These are phyloP conservation scores for Tothia fuscella DNA, from an alignment of 2,329 filamentous ascomycete genomes.

Conservation along the genomic window DNA sequence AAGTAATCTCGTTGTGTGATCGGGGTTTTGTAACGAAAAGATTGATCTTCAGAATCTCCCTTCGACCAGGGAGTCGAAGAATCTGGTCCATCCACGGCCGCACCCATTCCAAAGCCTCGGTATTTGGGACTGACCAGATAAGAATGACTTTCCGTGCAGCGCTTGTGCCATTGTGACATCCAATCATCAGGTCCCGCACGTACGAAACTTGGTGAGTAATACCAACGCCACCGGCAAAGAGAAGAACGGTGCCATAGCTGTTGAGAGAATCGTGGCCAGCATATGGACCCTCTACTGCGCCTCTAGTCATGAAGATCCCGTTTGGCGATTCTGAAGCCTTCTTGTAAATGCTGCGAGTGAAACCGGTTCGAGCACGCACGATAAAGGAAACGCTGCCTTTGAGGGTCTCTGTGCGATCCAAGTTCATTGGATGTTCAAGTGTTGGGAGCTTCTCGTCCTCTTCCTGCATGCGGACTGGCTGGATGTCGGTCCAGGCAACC, in stretches of 20 bases:
- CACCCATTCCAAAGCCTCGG: conserved; percentile 53
- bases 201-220: conserved; percentile 71
- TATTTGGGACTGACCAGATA: conserved; percentile 68
- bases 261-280: conserved; percentile 57
- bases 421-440: conserved; percentile 3
- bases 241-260: conserved; percentile 66
- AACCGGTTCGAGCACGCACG: conserved; percentile 60
- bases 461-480: background rate
- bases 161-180: conserved; percentile 56
- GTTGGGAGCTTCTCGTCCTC: conserved; percentile 14
- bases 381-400: conserved; percentile 50
- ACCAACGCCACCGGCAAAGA: conserved; percentile 71
- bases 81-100: conserved; percentile 54
- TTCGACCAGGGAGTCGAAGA: conserved; percentile 44
- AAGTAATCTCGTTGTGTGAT: conserved; percentile 40
- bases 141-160: conserved; percentile 61
- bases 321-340: conserved; percentile 35
- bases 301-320: conserved; percentile 50
- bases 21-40: conserved; percentile 52
- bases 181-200: conserved; percentile 58
- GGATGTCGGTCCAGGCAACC: conserved; percentile 29
- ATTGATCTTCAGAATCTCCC: conserved; percentile 47
- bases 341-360: conserved; percentile 58
- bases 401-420: conserved; percentile 5
- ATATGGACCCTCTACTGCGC: conserved; percentile 66